A percentile compares a stretch with the other conserved stretches of the same genome.
Evolutionary conservation across 306 rosid genomes (phyloP).

Genomic region (Trifolium repens): DNA sequence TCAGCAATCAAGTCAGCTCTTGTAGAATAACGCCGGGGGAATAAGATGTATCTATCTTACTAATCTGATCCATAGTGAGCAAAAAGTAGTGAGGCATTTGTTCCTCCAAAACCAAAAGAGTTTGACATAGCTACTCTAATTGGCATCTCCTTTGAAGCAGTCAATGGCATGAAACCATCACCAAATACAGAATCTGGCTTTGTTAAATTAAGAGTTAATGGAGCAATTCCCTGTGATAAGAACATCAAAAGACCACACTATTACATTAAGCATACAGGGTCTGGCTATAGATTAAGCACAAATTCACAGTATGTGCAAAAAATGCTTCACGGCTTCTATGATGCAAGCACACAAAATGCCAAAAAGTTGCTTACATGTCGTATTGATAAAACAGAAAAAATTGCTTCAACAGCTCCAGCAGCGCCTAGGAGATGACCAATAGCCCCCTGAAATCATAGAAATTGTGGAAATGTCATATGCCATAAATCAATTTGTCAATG

Average conservation of each 20-base stretch:
- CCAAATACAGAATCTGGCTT: constrained; percentile 80
- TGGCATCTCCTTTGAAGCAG: constrained; percentile 64
- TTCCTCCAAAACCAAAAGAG: constrained; percentile 96
- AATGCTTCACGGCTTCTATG: constrained; percentile 21
- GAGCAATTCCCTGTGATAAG: constrained; percentile 79
- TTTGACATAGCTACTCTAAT: constrained; percentile 82
- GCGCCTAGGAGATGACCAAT: constrained; percentile 96
- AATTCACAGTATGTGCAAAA: constrained; percentile 12
- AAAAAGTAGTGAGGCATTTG: constrained; percentile 87
- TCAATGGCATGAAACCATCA: constrained; percentile 73
- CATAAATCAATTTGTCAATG: constrained; percentile 11
- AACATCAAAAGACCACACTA: constrained; percentile 25
- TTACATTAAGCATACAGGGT: constrained; percentile 9
- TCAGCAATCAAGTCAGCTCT: constrained; percentile 17
- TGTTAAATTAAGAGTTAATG: constrained; percentile 82
- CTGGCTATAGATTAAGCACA: constrained; percentile 34
- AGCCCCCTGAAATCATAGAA: constrained; percentile 71
- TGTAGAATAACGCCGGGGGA: constrained; percentile 17
- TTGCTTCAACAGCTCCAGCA: constrained; percentile 98
- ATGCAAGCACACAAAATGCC: neutral
- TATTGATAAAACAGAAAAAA: constrained; percentile 82
- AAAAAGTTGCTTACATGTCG: constrained; percentile 54
- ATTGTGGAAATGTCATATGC: neutral
- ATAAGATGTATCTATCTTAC: constrained; percentile 11
- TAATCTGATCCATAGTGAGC: constrained; percentile 53